Evolutionary conservation across 345 rosid genomes (phyloP), one percentile per base, ranked within the genome.

Genomic region (Salix dunnii): DNA sequence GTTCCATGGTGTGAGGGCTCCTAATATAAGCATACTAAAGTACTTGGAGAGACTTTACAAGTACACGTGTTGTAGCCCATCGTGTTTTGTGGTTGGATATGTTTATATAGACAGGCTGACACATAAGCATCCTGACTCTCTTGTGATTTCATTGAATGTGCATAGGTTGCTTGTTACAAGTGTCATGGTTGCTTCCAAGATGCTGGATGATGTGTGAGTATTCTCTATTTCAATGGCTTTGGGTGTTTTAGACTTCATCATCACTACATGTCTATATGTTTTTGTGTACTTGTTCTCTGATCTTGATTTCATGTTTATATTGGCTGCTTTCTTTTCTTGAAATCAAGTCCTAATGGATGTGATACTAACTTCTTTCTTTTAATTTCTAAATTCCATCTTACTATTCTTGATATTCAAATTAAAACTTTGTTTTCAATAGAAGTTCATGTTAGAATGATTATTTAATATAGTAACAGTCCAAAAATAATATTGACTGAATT

Each of bases 161-260:
- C 97, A 95, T 84, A 85, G 94, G 72, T 77, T 95, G 82, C 91
- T 95, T 66, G 87, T 95, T 27, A 91, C 97, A 12, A 81, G 91
- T 70, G 90, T 95, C 89, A 82, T 95, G 97, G 88, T 95, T 75
- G 99, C 97, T 80, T 85, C 99, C 35, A 95, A 95, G 90, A 84
- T 89, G 81, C 88, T 93, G 30, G 99, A 95, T 77, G 97, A 95
- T 80, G 90, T 70, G 99, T 95, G 83, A 89, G 94, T 83, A 21
- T 71, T 64, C 83, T 79, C 67, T 84, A 28, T 70, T 76, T 64
- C 42, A 21, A 53, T 20, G 13, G 38, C 35, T 33, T 33, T 33
- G 35, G 35, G 35, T 33, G 35, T 33, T 33, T 33, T 33, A 33
- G 35, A 33, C 4, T 33, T 33, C 35, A 33, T 33, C 33, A 0